Percentiles rank a stretch among this genome's conserved stretches.
phyloP scores from a whole-genome alignment of 345 rosid genomes.

The Populus simonii region DNA sequence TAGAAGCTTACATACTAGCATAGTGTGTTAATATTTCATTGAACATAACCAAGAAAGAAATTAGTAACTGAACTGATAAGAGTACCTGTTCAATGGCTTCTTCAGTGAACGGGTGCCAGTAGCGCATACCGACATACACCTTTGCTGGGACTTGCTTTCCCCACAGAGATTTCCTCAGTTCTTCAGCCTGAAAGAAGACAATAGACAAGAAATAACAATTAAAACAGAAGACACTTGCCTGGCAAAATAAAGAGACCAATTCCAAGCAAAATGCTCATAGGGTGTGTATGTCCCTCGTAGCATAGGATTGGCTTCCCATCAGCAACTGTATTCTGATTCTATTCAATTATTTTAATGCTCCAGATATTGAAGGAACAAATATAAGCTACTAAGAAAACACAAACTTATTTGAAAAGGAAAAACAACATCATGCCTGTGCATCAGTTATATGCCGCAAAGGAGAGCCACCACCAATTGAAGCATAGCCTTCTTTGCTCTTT shows the following conservation, averaged over 20 bases:
- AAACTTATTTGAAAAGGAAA: no score
- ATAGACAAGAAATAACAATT: slow-evolving; percentile 9
- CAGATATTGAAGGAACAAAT: no score
- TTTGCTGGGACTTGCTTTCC: slow-evolving; percentile 81
- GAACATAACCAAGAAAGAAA: not conserved
- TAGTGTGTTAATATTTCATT: not conserved
- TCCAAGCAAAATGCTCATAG: no score
- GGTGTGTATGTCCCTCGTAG: not conserved
- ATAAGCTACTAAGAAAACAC: no score
- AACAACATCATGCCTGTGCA: no score
- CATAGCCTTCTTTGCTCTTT: slow-evolving; percentile 98
- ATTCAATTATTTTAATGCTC: not conserved
- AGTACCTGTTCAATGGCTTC: slow-evolving; percentile 95
- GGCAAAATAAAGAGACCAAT: not conserved
- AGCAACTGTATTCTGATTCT: not conserved
- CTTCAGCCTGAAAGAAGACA: slow-evolving; percentile 67
- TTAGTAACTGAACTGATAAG: not conserved
- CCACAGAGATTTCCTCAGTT: slow-evolving; percentile 73
- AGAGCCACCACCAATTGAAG: slow-evolving; percentile 96
- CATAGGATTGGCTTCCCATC: not conserved
- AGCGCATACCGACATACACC: slow-evolving; percentile 97
- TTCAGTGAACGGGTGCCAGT: slow-evolving; percentile 99
- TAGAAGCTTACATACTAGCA: not conserved
- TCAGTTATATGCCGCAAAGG: slow-evolving; percentile 42
- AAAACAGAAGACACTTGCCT: not conserved